Base-by-base conservation (phyloP, 768 basidiomycete species). In the Boletus speciosus region DNA sequence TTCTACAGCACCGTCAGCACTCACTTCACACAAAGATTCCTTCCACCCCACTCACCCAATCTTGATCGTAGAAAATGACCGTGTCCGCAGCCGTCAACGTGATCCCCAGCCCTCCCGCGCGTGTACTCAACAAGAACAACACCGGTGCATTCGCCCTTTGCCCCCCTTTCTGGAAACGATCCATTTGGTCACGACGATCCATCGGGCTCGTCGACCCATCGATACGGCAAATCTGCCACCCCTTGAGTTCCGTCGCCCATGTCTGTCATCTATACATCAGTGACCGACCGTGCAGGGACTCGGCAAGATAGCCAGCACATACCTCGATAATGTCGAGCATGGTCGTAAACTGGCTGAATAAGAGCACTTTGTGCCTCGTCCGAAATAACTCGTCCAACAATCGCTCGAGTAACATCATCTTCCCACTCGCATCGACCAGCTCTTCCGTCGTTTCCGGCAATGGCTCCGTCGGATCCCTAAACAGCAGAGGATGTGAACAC, bases 241-340 rank as follows among this genome's bases (percentile, higher is more conserved):
- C 79, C 74, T 97, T 95, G 67, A 83, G 81, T 51, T 90, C 86
- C 10, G 73, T 77, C 7, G 93, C 93, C 96, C 94, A 99, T 86
- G 43, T 56, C 61, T 58, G 61, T 55, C 12, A 15, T 34, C 38
- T 32, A 32, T 8, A 11, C 34, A 16, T 47, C n/a, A 49, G 43
- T 10, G 23, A 9, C 1, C 5, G 5, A 9, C 1, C 5, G 5
- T 9, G 4, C 25, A 19, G 6, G n/a, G n/a, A 4, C 19, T 12
- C 14, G n/a, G 9, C 12, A 16, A 21, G 29, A 52, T 16, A 23
- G 7, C 6, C 1, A 32, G 4, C 23, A 61, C 75, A 6, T 59
- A 92, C 91, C 79, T 97, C 87, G 45, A 99, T 90, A 61, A 99
- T 88, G 65, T 99, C 88, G 51, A 98, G 74, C 93, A 98, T 93